Conservation (phyloP, 768 basidiomycete species). For the Russula dissimulans region DNA sequence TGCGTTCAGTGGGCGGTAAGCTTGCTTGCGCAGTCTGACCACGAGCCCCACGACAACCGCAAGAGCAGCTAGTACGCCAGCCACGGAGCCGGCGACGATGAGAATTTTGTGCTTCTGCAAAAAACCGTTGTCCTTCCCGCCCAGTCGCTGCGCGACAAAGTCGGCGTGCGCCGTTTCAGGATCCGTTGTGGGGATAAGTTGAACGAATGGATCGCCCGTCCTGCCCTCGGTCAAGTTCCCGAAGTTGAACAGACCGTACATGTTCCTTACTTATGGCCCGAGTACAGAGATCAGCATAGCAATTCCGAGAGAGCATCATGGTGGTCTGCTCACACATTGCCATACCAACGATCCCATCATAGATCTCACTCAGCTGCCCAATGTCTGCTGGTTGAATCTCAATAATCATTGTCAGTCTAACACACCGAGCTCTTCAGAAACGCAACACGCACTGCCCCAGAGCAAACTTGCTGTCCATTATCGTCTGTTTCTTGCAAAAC, state of each 20-base stretch:
- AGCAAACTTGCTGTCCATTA: slow-evolving; percentile 26
- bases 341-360: slow-evolving; percentile 66
- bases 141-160: slow-evolving; percentile 6
- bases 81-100: neutral
- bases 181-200: slow-evolving; percentile 48
- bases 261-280: slow-evolving; percentile 45
- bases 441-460: slow-evolving; percentile 25
- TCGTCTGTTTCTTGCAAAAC: slow-evolving; percentile 25
- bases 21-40: neutral
- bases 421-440: neutral
- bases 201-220: slow-evolving; percentile 43
- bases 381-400: slow-evolving; percentile 61
- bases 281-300: neutral
- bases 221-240: slow-evolving; percentile 47
- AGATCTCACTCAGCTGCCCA: slow-evolving; percentile 42
- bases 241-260: slow-evolving; percentile 53
- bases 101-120: slow-evolving; percentile 6
- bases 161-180: neutral
- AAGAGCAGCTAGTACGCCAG: neutral
- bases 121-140: slow-evolving; percentile 1
- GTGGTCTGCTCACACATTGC: slow-evolving; percentile 43
- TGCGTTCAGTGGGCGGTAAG: neutral
- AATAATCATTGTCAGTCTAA: neutral
- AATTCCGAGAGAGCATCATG: neutral
- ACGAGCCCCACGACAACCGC: neutral